phyloP scores from a whole-genome alignment of 768 basidiomycete genomes.

The Lentinula detonsa region DNA sequence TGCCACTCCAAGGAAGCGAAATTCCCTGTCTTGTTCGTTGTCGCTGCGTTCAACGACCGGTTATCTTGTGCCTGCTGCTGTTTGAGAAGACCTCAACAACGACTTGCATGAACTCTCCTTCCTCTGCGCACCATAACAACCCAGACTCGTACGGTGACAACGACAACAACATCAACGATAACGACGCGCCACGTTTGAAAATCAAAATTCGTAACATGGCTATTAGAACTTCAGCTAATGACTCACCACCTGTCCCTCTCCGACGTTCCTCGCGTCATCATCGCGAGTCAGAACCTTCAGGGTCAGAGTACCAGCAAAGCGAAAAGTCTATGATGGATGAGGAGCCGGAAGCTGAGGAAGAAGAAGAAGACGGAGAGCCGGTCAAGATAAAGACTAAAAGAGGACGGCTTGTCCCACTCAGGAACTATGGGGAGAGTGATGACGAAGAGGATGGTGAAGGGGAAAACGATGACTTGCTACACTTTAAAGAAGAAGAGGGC shows the following conservation, averaged over 20 bases:
- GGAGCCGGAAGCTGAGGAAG: conserved; percentile 23
- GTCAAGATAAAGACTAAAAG: conserved; percentile 22
- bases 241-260: conserved; percentile 7
- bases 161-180: background rate
- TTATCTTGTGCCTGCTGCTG: background rate
- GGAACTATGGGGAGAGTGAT: conserved; percentile 36
- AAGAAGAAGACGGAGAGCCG: conserved; percentile 20
- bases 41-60: background rate
- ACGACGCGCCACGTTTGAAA: background rate
- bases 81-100: background rate
- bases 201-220: background rate
- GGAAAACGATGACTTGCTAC: conserved; percentile 12
- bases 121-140: background rate
- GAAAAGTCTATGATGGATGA: conserved; percentile 35
- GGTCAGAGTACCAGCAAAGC: conserved; percentile 45
- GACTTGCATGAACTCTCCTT: background rate
- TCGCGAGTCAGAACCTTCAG: conserved; percentile 33
- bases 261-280: conserved; percentile 29
- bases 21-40: background rate
- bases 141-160: background rate
- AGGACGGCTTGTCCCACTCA: conserved; percentile 35
- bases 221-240: background rate
- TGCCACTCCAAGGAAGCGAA: no score
- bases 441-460: conserved; percentile 16
- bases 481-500: conserved; percentile 3